Percentiles rank a stretch among this genome's conserved stretches.
Evolutionary conservation across 768 basidiomycete species (phyloP).

Genomic region (Panus rudis): DNA sequence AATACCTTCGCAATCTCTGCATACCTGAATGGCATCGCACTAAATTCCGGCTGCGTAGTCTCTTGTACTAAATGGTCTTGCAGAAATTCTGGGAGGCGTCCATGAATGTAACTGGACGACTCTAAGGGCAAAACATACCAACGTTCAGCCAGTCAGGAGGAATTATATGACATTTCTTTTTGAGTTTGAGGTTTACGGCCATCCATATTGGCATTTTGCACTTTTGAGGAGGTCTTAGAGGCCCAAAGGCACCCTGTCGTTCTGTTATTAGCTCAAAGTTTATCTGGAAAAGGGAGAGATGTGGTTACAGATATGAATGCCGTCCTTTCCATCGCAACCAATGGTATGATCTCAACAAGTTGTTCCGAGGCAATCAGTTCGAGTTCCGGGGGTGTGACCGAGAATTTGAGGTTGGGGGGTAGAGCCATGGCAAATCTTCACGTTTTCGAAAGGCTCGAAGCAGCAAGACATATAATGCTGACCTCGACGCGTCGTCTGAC

Average conservation of each 20-base stretch:
- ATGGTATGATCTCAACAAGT: constrained; percentile 77
- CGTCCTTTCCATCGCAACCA: constrained; percentile 86
- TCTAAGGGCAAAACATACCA: constrained; percentile 42
- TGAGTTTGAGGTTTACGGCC: constrained; percentile 87
- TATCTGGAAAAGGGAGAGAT: background rate
- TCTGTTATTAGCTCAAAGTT: background rate
- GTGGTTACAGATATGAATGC: constrained; percentile 89
- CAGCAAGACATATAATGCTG: background rate
- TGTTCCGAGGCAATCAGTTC: constrained; percentile 85
- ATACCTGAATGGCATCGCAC: constrained; percentile 78
- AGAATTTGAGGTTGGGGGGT: constrained; percentile 59
- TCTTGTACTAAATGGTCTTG: constrained; percentile 71
- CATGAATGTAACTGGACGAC: background rate
- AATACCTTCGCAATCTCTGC: constrained; percentile 87
- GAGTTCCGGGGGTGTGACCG: constrained; percentile 77
- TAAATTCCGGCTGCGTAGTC: constrained; percentile 67
- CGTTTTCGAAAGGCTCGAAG: constrained; percentile 4
- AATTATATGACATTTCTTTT: constrained; percentile 91
- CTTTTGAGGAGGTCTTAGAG: constrained; percentile 82
- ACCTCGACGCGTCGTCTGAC: constrained; percentile 7
- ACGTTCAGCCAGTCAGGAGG: constrained; percentile 85
- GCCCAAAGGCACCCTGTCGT: constrained; percentile 82
- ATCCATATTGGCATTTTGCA: constrained; percentile 93
- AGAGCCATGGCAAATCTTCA: constrained; percentile 63
- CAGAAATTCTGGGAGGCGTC: constrained; percentile 57